Conservation (phyloP, 2,329 filamentous ascomycete species). For the Ceratocystis cubensis region DNA sequence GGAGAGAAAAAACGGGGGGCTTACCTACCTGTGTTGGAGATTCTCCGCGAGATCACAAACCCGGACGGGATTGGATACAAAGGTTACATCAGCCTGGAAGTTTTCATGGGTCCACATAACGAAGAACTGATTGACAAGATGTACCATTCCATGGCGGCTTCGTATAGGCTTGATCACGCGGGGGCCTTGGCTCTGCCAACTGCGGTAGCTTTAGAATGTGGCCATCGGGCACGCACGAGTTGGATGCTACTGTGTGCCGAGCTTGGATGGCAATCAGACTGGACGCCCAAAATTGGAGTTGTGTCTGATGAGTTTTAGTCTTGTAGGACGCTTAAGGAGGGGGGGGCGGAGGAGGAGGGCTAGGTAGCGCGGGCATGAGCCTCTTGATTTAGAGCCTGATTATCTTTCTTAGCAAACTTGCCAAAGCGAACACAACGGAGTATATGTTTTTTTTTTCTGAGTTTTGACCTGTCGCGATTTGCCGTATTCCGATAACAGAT, state of each 20-base stretch:
- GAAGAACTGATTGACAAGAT: background rate
- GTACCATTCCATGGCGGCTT: conserved; percentile 5
- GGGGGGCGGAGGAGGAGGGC: too few species aligned
- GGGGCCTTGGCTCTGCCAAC: conserved; percentile 16
- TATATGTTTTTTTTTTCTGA: too few species aligned
- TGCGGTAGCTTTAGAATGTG: conserved; percentile 16
- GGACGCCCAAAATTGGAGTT: background rate
- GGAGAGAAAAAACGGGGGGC: conserved; percentile 20
- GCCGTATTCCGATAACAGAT: background rate
- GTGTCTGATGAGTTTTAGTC: background rate
- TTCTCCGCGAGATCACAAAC: conserved; percentile 26
- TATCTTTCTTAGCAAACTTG: too few species aligned
- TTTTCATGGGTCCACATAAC: conserved; percentile 19
- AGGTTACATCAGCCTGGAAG: conserved; percentile 24
- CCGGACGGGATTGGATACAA: conserved; percentile 17
- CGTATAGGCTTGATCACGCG: background rate
- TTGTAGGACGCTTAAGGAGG: background rate
- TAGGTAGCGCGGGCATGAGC: too few species aligned
- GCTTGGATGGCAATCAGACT: conserved; percentile 21
- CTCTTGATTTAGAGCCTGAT: too few species aligned
- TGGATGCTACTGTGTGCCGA: conserved; percentile 22
- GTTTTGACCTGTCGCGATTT: too few species aligned
- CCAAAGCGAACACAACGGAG: too few species aligned
- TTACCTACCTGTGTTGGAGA: conserved; percentile 26
- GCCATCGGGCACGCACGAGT: conserved; percentile 19